These are phyloP conservation scores for Ceriops decandra DNA, from an alignment of 345 rosid species.

Conservation along the genomic window DNA sequence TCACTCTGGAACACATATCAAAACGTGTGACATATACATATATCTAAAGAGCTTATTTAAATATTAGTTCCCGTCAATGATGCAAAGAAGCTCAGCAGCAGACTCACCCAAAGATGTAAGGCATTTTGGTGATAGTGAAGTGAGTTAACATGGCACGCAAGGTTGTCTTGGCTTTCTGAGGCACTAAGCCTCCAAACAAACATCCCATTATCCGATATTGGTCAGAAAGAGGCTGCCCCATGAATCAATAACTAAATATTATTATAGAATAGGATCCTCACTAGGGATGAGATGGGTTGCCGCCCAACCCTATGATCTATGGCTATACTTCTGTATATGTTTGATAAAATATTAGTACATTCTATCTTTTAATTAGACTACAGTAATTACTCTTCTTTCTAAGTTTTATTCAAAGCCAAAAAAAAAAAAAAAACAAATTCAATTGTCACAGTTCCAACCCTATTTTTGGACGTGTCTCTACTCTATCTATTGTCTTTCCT, in stretches of 20 bases:
- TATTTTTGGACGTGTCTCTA: constrained; percentile 1
- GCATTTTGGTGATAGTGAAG: constrained; percentile 35
- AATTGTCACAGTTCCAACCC: constrained; percentile 14
- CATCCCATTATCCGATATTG: constrained; percentile 2
- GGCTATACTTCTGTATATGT: not conserved
- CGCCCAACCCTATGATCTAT: not conserved
- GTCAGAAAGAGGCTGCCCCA: constrained; percentile 11
- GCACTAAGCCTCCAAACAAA: constrained; percentile 29
- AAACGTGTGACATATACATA: not conserved
- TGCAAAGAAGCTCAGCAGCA: constrained; percentile 23
- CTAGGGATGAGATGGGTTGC: not conserved
- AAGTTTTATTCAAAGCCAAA: not conserved
- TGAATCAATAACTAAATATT: constrained; percentile 9
- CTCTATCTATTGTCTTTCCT: too few relatives aligned
- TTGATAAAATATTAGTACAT: not conserved
- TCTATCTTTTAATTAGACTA: constrained; percentile 8
- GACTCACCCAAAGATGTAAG: constrained; percentile 34
- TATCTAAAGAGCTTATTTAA: constrained; percentile 13
- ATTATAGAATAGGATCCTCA: not conserved
- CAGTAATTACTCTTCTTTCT: not conserved
- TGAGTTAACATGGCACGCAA: constrained; percentile 18
- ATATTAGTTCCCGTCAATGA: constrained; percentile 17
- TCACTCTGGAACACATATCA: not conserved
- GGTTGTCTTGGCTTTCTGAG: constrained; percentile 45
- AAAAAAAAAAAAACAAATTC: too few relatives aligned